Base-by-base conservation (phyloP, 2,329 filamentous ascomycete species). In the Pseudogymnoascus sp. region DNA sequence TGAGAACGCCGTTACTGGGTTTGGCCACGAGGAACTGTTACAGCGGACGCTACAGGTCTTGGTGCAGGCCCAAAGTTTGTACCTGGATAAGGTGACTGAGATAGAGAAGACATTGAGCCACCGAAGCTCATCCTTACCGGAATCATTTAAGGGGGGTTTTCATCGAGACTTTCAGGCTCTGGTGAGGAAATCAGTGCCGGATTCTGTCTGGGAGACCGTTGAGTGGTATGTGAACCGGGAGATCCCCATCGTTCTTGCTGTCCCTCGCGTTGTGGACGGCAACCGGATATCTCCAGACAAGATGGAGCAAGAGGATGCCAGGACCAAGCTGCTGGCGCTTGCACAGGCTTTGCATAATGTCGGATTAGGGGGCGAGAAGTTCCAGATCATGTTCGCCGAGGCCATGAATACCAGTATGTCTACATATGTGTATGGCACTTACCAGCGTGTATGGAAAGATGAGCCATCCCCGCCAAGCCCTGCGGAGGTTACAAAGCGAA, bases 361-460 rank as follows among this genome's bases (percentile, higher is more conserved):
- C 21, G 89, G 89, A 0, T 76, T 92, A 16, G 86, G 86, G 1
- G 88, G 87, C 25, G 86, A 89, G 69, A 80, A 78, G 59, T 89
- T 89, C 61, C 87, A 91, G 70, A 82, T 88, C 31, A 78, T 89
- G 37, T 88, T 91, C 69, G 89, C 88, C 14, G 85, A 89, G 72
- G 81, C 89, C 25, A 87, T 91, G 80, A 82, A 91, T 70, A 76
- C 77, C 37, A 79, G 87, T 64, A 85, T 92, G 79, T 80, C 81
- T 46, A 77, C 82, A 11, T 89, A 87, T 68, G 82, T 92, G 42
- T 77, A 77, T 40, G 78, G 80, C 59, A 83, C 82, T 5, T 91
- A 86, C 70, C 79, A 84, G 64, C 84, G 87, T 2, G 79, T 86
- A 59, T 92, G 89, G 85, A 70, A 60, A 11, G 59, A 38, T 38